Percentiles rank a stretch among this genome's conserved stretches.
Conservation (phyloP, 2,329 filamentous ascomycete genomes). For the Beauveria medogensis region DNA sequence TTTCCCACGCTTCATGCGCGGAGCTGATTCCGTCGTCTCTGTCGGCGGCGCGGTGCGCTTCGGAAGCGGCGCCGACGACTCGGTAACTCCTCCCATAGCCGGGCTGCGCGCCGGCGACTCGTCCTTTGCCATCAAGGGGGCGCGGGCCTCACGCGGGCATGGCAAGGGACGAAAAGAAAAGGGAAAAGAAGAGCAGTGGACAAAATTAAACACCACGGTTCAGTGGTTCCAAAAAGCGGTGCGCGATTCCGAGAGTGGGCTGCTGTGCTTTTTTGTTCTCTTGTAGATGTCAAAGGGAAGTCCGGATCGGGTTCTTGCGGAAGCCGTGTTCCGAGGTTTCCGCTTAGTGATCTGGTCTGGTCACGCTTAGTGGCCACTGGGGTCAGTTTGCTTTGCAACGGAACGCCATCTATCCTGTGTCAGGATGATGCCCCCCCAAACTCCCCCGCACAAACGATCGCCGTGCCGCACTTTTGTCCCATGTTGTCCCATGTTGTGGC, state of each 20-base stretch:
- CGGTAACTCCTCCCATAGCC: neutral
- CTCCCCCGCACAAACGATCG: neutral
- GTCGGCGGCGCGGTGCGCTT: constrained; percentile 10
- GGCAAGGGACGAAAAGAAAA: neutral
- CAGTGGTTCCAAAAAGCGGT: neutral
- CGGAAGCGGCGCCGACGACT: neutral
- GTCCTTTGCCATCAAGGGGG: constrained; percentile 1
- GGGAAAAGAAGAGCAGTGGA: neutral
- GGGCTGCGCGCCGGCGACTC: constrained; percentile 1
- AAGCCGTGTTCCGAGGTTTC: neutral
- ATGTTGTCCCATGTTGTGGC: neutral
- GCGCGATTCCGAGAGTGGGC: constrained; percentile 3
- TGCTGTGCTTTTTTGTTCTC: neutral
- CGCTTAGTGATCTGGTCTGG: neutral
- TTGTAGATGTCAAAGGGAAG: constrained; percentile 3
- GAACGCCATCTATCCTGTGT: too few relatives aligned
- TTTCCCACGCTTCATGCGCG: constrained; percentile 25
- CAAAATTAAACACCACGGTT: too few relatives aligned
- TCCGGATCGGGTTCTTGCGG: neutral
- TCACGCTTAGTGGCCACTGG: neutral
- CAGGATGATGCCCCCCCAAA: neutral
- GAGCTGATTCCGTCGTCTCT: constrained; percentile 2
- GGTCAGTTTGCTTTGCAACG: too few relatives aligned
- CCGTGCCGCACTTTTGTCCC: neutral
- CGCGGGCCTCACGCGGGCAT: neutral